Conservation (phyloP, 164 flowering plant species). For the Nymphaea colorata region DNA sequence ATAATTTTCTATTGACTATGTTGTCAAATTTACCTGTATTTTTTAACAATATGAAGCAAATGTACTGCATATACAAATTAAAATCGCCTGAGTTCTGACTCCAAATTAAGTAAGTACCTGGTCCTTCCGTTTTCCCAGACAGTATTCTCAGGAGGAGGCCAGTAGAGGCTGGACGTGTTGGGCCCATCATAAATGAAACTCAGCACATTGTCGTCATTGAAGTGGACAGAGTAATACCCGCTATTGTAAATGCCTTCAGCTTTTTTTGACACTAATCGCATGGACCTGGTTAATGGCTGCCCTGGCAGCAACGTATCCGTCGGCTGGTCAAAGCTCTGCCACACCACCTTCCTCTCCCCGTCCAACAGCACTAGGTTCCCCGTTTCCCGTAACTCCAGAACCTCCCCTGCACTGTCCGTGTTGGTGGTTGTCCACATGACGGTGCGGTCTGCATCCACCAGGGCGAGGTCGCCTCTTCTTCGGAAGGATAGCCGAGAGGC, state of each 20-base stretch:
- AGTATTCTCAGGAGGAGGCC: slow-evolving; percentile 4
- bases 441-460: slow-evolving; percentile 11
- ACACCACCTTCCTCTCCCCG: slow-evolving; percentile 13
- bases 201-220: slow-evolving; percentile 26
- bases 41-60: no score
- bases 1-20: no score
- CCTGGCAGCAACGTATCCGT: slow-evolving; percentile 85
- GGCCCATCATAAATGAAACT: slow-evolving; percentile 9
- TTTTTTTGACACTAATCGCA: slow-evolving; percentile 12
- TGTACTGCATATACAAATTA: no score
- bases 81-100: no score
- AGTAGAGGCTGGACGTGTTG: slow-evolving; percentile 9
- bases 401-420: slow-evolving; percentile 22
- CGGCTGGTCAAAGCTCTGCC: slow-evolving; percentile 81
- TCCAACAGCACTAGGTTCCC: slow-evolving; percentile 65
- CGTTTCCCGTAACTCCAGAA: slow-evolving; percentile 22
- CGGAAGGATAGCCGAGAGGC: slow-evolving; percentile 5
- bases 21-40: no score
- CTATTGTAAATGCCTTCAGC: slow-evolving; percentile 12
- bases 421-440: slow-evolving; percentile 75
- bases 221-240: slow-evolving; percentile 21
- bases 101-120: no score
- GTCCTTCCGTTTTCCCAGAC: no score
- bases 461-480: slow-evolving; percentile 5
- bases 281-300: slow-evolving; percentile 30